Evolutionary conservation across 768 basidiomycete genomes (phyloP).

Genomic region (Tulasnella sp.): DNA sequence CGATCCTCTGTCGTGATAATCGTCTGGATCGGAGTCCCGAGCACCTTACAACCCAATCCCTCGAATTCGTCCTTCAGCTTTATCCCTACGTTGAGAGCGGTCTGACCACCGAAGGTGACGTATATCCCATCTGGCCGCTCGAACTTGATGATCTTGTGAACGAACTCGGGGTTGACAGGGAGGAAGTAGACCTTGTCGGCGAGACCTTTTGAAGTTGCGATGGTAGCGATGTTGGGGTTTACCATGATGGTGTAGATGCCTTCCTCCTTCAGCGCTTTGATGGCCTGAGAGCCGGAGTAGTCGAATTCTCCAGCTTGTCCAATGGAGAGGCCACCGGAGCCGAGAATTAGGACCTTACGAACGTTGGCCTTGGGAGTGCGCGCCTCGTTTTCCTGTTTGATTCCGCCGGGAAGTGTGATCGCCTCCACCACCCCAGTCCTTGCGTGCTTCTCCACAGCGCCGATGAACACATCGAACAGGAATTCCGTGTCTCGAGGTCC

Average conservation of each 20-base stretch:
- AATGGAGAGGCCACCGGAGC: constrained; percentile 94
- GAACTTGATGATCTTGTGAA: constrained; percentile 95
- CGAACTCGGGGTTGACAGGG: constrained; percentile 95
- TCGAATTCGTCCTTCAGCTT: constrained; percentile 96
- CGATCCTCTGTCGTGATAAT: constrained; percentile 97
- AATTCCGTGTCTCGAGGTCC: constrained; percentile 98
- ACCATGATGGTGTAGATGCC: constrained; percentile 98
- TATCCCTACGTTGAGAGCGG: constrained; percentile 92
- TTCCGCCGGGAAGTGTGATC: constrained; percentile 53
- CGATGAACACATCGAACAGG: constrained; percentile 94
- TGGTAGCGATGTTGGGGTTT: constrained; percentile 98
- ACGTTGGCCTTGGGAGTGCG: constrained; percentile 41
- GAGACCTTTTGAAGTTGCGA: constrained; percentile 91
- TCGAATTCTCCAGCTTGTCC: constrained; percentile 99
- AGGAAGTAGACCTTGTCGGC: constrained; percentile 99
- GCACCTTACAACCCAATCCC: constrained; percentile 77
- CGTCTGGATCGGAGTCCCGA: constrained; percentile 94
- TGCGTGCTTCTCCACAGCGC: constrained; percentile 68
- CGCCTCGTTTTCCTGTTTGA: constrained; percentile 72
- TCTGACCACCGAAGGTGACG: constrained; percentile 97
- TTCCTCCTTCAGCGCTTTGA: constrained; percentile 98
- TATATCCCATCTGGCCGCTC: constrained; percentile 99
- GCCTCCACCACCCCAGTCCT: constrained; percentile 43
- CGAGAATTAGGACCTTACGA: constrained; percentile 90
- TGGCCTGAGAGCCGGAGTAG: constrained; percentile 97